Base-by-base conservation (phyloP, 805 yeast genomes). In the Candida peoriensis region DNA sequence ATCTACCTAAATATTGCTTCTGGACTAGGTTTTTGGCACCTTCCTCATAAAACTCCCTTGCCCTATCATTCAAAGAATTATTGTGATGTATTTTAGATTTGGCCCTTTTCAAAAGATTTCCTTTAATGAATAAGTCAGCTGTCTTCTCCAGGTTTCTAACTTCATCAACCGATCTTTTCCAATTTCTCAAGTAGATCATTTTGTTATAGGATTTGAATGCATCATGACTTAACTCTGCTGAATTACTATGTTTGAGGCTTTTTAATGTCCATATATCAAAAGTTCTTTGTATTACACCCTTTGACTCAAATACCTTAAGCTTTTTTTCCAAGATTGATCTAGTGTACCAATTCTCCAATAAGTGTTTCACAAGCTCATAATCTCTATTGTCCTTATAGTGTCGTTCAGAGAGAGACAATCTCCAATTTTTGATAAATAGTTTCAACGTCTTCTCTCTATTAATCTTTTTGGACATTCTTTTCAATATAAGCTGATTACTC, bases 131-230 rank as follows among this genome's bases (percentile, higher is more conserved):
- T 8, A 15, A 13, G 13, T 36, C 41, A 14, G 48, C 41, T 20
- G 32, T 39, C 1, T 22, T 13, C 9, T 34, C 22, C 8, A 22
- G 6, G 6, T 14, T 17, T 11, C 10, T 9, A 6, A 13, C 20
- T 1, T 19, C 11, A 3, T 9, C 20, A 7, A 24, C 2, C 2
- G 24, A 23, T 2, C 4, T 12, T 10, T 28, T 42, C 54, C 55
- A 50, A 14, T 36, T 38, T 11, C 44, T 47, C 24, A 52, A 34
- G 32, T 25, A 47, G 2, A 46, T 38, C n/a, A 43, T 30, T 24
- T 43, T 43, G 8, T 48, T 36, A 26, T 38, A 52, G 2, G 44
- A 26, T 12, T 36, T 32, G 20, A 33, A 36, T 1, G 54, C 49
- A 11, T 34, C 32, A 3, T 27, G 17, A 23, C 45, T 31, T 19